Percentiles rank a stretch among this genome's conserved stretches.
phyloP scores from a whole-genome alignment of 306 rosid species.

The Vicia villosa region DNA sequence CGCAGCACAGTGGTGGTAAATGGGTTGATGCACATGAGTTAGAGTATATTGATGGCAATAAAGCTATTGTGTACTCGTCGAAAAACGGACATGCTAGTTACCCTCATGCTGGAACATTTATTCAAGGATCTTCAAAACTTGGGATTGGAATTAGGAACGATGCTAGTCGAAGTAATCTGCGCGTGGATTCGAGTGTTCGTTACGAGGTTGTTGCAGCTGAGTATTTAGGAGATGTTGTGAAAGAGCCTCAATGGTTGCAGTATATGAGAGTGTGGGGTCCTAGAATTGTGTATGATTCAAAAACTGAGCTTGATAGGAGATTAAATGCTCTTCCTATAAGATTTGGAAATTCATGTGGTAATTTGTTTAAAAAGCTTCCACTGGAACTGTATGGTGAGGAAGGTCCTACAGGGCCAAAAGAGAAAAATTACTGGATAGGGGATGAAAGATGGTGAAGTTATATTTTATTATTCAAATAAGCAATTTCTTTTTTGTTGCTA shows the following conservation, averaged over 20 bases:
- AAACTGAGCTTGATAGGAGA: conserved; percentile 48
- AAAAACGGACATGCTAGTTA: conserved; percentile 47
- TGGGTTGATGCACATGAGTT: conserved; percentile 48
- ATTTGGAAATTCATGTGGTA: conserved; percentile 32
- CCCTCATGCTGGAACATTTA: conserved; percentile 45
- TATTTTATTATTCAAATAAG: conserved; percentile 18
- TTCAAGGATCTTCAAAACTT: conserved; percentile 53
- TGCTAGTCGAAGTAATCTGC: conserved; percentile 35
- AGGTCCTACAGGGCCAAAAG: conserved; percentile 56
- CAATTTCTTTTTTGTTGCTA: conserved; percentile 6
- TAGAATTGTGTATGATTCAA: conserved; percentile 47
- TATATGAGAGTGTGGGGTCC: conserved; percentile 55
- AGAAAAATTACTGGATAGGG: conserved; percentile 53
- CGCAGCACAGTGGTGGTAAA: conserved; percentile 52
- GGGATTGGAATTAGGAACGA: conserved; percentile 48
- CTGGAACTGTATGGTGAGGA: conserved; percentile 49
- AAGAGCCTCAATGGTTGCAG: conserved; percentile 53
- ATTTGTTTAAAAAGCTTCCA: conserved; percentile 42
- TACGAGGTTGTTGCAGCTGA: conserved; percentile 46
- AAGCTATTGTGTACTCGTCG: conserved; percentile 48
- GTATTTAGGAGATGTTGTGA: conserved; percentile 46
- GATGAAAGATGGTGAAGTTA: conserved; percentile 53
- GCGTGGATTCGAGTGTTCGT: conserved; percentile 42
- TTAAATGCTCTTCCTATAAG: conserved; percentile 39
- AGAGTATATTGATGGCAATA: conserved; percentile 44